These are phyloP conservation scores for Psilocybe sp. DNA, from an alignment of 768 basidiomycete species.

Conservation along the genomic window DNA sequence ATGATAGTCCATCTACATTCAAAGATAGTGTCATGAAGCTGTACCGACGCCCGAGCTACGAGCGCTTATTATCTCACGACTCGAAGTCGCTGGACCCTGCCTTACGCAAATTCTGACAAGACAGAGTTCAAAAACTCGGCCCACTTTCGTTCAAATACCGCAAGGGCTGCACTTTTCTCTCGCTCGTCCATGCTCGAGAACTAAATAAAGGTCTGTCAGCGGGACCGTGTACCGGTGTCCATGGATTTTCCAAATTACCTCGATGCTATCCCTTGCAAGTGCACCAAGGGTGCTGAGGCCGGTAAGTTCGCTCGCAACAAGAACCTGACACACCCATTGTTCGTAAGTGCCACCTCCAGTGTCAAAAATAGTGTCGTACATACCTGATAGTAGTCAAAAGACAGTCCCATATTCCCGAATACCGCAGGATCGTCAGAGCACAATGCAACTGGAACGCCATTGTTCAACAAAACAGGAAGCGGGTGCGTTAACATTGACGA, in stretches of 20 bases:
- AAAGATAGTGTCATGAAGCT: no score
- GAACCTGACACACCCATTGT: conserved; percentile 37
- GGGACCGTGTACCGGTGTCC: neutral
- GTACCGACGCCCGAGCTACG: no score
- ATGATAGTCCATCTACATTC: no score
- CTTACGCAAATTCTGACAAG: conserved; percentile 7
- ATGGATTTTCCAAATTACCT: conserved; percentile 32
- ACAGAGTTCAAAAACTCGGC: conserved; percentile 37
- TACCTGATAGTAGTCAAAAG: conserved; percentile 79
- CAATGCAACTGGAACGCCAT: conserved; percentile 69
- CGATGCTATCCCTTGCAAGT: conserved; percentile 64
- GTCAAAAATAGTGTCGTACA: conserved; percentile 1
- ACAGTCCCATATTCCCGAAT: conserved; percentile 76
- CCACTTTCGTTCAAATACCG: conserved; percentile 49
- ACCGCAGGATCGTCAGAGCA: conserved; percentile 75
- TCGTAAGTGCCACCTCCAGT: conserved; percentile 1
- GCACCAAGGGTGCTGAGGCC: conserved; percentile 61
- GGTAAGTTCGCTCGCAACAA: conserved; percentile 66
- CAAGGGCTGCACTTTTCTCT: conserved; percentile 43
- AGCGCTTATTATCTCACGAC: neutral
- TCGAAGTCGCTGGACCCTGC: neutral
- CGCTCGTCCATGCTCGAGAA: conserved; percentile 47
- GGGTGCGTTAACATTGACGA: conserved; percentile 82
- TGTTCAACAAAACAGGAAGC: conserved; percentile 65
- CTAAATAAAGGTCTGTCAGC: conserved; percentile 24